Percentiles rank a stretch among this genome's conserved stretches.
Conservation (phyloP, 148 eudicot species). For the Cornus suecica region DNA sequence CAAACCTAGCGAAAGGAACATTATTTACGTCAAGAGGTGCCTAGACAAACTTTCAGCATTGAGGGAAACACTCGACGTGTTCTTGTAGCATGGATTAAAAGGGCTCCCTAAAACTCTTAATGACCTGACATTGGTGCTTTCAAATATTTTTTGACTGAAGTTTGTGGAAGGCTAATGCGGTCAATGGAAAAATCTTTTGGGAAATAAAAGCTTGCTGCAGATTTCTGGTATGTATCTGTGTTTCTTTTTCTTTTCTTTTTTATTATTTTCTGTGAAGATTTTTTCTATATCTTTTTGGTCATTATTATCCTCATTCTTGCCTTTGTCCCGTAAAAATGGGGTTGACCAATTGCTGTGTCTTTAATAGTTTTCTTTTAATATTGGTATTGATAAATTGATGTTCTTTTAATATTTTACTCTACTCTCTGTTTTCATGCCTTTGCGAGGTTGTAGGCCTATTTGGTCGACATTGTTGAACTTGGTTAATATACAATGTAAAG, state of each 20-base stretch:
- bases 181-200: no score
- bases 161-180: no score
- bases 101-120: no score
- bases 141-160: no score
- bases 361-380: no score
- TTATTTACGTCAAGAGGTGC: not conserved
- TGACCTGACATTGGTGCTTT: no score
- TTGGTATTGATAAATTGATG: not conserved
- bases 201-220: no score
- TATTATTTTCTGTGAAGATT: no score
- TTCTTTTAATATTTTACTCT: not conserved
- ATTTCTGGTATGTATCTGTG: not conserved
- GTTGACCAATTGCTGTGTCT: no score
- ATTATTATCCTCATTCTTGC: no score
- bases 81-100: not conserved
- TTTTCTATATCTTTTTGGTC: no score
- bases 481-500: not conserved
- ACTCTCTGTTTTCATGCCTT: not conserved
- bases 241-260: not conserved
- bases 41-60: not conserved
- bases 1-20: not conserved
- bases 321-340: no score
- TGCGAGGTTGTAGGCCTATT: not conserved
- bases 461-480: not conserved
- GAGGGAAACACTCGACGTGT: not conserved